phyloP scores from a whole-genome alignment of 768 basidiomycete genomes.

The Naganishia randhawae region DNA sequence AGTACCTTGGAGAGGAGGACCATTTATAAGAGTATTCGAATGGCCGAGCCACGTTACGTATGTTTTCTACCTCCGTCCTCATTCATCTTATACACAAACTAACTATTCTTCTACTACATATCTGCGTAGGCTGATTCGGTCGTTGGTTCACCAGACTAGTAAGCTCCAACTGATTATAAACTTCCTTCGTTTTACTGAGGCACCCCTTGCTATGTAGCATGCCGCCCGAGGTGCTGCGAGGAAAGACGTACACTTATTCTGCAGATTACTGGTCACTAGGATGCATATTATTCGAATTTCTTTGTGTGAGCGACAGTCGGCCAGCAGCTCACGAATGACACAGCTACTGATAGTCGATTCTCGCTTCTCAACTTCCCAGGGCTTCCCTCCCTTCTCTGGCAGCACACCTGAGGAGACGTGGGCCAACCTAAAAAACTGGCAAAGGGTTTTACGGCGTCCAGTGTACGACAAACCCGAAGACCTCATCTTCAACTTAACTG shows the following conservation, averaged over 20 bases:
- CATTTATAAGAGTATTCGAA: slow-evolving; percentile 85
- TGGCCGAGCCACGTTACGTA: slow-evolving; percentile 77
- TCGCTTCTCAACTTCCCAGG: slow-evolving; percentile 44
- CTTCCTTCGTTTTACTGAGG: neutral
- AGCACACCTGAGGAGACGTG: slow-evolving; percentile 94
- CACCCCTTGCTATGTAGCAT: slow-evolving; percentile 54
- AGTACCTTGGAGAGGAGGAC: slow-evolving; percentile 92
- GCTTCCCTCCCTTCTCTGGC: slow-evolving; percentile 97
- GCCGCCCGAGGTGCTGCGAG: slow-evolving; percentile 79
- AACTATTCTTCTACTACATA: neutral
- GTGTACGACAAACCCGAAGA: slow-evolving; percentile 95
- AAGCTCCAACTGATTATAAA: slow-evolving; percentile 6
- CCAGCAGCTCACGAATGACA: neutral
- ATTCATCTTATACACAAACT: neutral
- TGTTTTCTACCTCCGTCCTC: slow-evolving; percentile 19
- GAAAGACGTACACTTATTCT: slow-evolving; percentile 88
- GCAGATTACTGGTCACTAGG: slow-evolving; percentile 99
- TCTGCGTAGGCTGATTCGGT: slow-evolving; percentile 73
- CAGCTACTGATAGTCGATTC: neutral
- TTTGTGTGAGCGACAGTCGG: slow-evolving; percentile 37
- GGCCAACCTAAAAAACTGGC: slow-evolving; percentile 99
- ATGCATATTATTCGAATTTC: slow-evolving; percentile 87
- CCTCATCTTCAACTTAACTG: slow-evolving; percentile 89
- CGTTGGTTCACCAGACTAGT: slow-evolving; percentile 94
- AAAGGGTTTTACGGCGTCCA: slow-evolving; percentile 81